Conservation (phyloP, 495 filamentous ascomycete genomes). For the Penicillium daleae region DNA sequence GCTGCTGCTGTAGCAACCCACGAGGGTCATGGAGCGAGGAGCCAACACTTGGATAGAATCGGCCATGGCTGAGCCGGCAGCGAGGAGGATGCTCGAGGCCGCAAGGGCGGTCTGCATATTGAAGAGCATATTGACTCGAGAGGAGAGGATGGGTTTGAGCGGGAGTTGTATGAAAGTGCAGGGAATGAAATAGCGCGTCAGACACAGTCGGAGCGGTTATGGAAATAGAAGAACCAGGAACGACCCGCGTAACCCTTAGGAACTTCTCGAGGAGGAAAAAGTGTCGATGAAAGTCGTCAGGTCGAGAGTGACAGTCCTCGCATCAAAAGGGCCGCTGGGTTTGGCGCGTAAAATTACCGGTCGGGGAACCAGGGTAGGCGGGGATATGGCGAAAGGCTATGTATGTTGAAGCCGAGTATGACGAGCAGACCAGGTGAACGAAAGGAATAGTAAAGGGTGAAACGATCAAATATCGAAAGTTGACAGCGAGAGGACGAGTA, state of each 20-base stretch:
- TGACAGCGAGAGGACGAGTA: background rate
- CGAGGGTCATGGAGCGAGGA: conserved; percentile 21
- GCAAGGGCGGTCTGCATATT: conserved; percentile 34
- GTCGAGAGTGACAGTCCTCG: background rate
- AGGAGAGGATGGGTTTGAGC: conserved; percentile 1
- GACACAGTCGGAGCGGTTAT: conserved; percentile 30
- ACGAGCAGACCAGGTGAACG: conserved; percentile 9
- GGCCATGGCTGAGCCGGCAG: conserved; percentile 24
- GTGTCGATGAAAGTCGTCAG: conserved; percentile 14
- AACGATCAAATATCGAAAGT: background rate
- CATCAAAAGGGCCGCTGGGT: background rate
- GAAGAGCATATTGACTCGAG: conserved; percentile 37
- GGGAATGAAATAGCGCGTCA: conserved; percentile 25
- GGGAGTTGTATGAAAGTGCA: conserved; percentile 7
- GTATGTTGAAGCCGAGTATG: background rate
- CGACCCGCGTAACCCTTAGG: conserved; percentile 52
- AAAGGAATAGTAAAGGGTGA: conserved; percentile 4
- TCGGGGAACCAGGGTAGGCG: background rate
- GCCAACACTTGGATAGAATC: conserved; percentile 27
- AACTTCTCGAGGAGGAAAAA: conserved; percentile 21
- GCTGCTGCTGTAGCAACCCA: conserved; percentile 43
- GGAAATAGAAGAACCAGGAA: conserved; percentile 41
- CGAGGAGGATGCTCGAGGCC: conserved; percentile 35
- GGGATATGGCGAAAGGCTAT: conserved; percentile 1
- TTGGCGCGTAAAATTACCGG: conserved; percentile 2